These are phyloP conservation scores for Cercophora newfieldiana DNA, from an alignment of 495 filamentous ascomycete genomes.

Conservation along the genomic window DNA sequence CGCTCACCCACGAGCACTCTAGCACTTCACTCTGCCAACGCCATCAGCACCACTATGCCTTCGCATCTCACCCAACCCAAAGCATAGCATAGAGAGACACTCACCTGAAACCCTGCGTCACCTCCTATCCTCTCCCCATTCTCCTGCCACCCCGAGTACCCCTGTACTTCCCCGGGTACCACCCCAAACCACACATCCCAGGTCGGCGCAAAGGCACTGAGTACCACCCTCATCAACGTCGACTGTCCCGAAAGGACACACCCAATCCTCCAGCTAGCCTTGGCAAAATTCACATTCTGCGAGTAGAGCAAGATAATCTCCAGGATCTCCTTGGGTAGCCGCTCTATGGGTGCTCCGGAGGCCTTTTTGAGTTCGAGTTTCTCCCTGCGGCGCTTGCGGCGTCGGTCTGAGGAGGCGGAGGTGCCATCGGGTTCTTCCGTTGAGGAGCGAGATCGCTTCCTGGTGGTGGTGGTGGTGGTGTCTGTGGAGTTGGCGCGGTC, in stretches of 20 bases:
- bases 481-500: too few relatives aligned
- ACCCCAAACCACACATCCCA: constrained; percentile 40
- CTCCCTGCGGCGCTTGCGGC: neutral
- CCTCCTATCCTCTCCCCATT: constrained; percentile 26
- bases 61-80: neutral
- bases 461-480: too few relatives aligned
- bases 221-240: constrained; percentile 31
- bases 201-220: constrained; percentile 38
- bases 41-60: too few relatives aligned
- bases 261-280: constrained; percentile 38
- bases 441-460: neutral
- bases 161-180: neutral
- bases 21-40: constrained; percentile 37
- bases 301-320: constrained; percentile 43
- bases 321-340: constrained; percentile 44
- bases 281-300: constrained; percentile 40
- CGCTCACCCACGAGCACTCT: constrained; percentile 30
- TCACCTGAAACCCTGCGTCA: constrained; percentile 38
- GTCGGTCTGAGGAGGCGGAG: neutral
- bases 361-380: constrained; percentile 20
- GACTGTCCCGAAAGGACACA: constrained; percentile 31
- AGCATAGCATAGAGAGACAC: neutral
- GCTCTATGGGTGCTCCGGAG: constrained; percentile 34
- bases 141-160: constrained; percentile 6
- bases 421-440: neutral